A percentile compares a stretch with the other conserved stretches of the same genome.
phyloP scores from a whole-genome alignment of 805 yeast species.

The Blastobotrys attinorum region DNA sequence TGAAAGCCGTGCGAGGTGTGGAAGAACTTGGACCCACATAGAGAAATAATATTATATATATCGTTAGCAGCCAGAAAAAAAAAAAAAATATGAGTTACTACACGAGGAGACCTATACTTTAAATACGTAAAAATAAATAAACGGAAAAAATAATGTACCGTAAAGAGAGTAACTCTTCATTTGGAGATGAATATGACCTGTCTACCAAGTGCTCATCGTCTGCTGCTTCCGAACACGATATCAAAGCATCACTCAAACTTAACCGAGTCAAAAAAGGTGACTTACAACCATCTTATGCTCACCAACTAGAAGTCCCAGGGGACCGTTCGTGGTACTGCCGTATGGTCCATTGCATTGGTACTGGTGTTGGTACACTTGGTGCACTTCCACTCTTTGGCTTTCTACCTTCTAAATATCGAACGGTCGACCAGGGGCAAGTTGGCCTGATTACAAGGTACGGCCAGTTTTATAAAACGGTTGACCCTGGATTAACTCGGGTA shows the following conservation, averaged over 20 bases:
- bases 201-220: too few species aligned
- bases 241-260: constrained; percentile 18
- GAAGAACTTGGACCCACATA: too few species aligned
- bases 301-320: constrained; percentile 33
- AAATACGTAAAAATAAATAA: too few species aligned
- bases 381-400: constrained; percentile 48
- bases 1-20: too few species aligned
- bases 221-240: too few species aligned
- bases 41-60: too few species aligned
- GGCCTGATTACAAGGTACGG: constrained; percentile 64
- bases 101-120: too few species aligned
- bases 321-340: constrained; percentile 33
- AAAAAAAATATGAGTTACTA: too few species aligned
- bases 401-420: constrained; percentile 49
- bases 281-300: constrained; percentile 27
- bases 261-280: constrained; percentile 22
- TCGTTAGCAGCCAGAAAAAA: too few species aligned
- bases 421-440: constrained; percentile 58
- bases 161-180: too few species aligned
- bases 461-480: constrained; percentile 53
- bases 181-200: too few species aligned
- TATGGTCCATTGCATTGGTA: constrained; percentile 32
- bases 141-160: too few species aligned
- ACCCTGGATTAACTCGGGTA: constrained; percentile 60
- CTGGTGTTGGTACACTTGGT: constrained; percentile 44